Evolutionary conservation across 768 basidiomycete genomes (phyloP), one percentile per base, ranked within the genome.

Genomic region (Rhizopogon roseolus): DNA sequence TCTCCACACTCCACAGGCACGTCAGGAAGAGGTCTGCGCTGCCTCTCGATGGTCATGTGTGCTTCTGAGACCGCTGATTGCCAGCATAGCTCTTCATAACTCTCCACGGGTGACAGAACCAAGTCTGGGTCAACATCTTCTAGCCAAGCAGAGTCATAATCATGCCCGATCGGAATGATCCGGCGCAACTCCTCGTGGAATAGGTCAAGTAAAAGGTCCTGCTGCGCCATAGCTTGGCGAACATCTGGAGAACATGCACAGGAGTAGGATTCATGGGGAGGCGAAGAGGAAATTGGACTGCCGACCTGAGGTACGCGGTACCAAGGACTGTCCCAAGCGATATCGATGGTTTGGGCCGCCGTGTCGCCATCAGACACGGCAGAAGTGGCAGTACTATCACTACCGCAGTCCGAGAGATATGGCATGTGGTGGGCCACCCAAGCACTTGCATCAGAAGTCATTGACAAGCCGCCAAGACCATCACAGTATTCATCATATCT

Each of bases 311-410:
- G 66, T 32, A 54, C 60, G 22, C 60, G 66, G 56, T 71, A 73
- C 66, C 75, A 77, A 4, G 70, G 71, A 40, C 70, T 77, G 49
- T 70, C 69, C 34, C 58, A 63, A 10, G 70, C 66, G 44, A 78
- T 75, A 49, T 62, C 66, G 46, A 77, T 62, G 42, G 73, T 72
- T 57, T 78, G 76, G 0, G 58, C 56, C 27, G 59, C 60, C 3
- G 64, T 68, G 42, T 66, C 62, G 28, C 67, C 65, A 25, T 62
- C 62, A 37, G 68, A 61, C 14, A 50, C 37, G 17, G 58, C 54
- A 8, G 60, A 62, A 4, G 51, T 60, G 6, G 62, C 60, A 34
- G 2, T 48, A 53, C 54, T 60, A 28, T 61, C 63, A 22, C 63
- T 68, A 14, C 60, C 61, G 34, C 60, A 58, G 25, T 60, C 58